Base-by-base conservation (phyloP, 345 rosid species). In the Conringia planisiliqua region DNA sequence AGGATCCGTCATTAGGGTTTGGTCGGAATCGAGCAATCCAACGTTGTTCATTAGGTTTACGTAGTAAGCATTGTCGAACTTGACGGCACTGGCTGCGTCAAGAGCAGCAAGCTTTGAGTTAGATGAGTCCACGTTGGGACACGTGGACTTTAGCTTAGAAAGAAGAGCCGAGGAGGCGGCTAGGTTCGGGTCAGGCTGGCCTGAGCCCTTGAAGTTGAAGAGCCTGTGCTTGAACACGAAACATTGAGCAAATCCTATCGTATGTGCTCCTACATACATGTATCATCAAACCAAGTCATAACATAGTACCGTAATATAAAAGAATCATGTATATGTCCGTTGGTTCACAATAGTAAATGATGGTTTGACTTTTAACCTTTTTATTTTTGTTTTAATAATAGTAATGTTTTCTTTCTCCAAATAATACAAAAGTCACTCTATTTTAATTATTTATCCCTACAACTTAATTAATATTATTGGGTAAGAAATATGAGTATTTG, bases 181-280 rank as follows among this genome's bases (percentile, higher is more conserved):
- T 0, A 90, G 81, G 29, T 76, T 72, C 0, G 96, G 97, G 70
- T 93, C 97, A 32, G 96, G 94, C 44, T 83, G 84, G 39, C 98
- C 92, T 0, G 91, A 75, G 43, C 92, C 91, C 18, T 75, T 74
- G 83, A 85, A 93, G 83, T 91, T 33, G 81, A 83, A 91, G 10
- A 93, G 86, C 74, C 97, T 82, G 46, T 82, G 80, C 85, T 93
- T 93, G 88, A 93, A 84, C 47, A 88, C 67, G 74, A 91, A 86
- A 71, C 97, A 93, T 54, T 91, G 97, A 12, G 98, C 98, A 82
- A 73, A 87, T 10, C 98, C 98, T 71, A 93, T 73, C 16, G 98
- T 93, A 79, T 91, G 98, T 27, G 91, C 97, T 72, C 94, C 96
- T 91, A 71, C 61, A 76, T 42, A 46, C 32, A 10, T 29, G 5